A percentile compares a stretch with the other conserved stretches of the same genome.
phyloP scores from a whole-genome alignment of 331 rosid species.

The Prunus yedoensis region DNA sequence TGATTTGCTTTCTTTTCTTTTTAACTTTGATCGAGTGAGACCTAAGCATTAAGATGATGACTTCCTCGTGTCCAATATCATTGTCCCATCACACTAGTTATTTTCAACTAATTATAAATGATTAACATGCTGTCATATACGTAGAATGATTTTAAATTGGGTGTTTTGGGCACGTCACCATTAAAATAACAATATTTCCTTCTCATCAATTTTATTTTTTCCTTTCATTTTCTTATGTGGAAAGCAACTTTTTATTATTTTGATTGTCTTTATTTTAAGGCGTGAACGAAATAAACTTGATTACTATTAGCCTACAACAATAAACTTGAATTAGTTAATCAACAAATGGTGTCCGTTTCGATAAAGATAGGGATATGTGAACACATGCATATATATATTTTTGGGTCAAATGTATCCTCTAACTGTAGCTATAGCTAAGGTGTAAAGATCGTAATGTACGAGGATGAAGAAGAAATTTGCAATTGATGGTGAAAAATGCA shows the following conservation, averaged over 20 bases:
- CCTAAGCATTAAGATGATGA: background rate
- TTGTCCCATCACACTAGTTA: background rate
- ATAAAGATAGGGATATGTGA: background rate
- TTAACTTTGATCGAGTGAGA: background rate
- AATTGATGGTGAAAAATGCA: background rate
- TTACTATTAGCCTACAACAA: background rate
- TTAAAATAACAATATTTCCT: background rate
- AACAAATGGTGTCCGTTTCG: background rate
- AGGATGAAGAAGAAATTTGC: background rate
- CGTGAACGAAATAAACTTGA: background rate
- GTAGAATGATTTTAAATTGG: background rate
- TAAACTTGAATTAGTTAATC: background rate
- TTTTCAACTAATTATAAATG: background rate
- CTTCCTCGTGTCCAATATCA: background rate
- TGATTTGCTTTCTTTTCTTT: background rate
- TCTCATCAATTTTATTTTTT: background rate
- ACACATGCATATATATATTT: no score
- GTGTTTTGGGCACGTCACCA: background rate
- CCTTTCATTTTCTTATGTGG: background rate
- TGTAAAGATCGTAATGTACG: background rate
- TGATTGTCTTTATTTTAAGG: no score
- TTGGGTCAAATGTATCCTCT: no score
- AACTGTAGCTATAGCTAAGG: no score
- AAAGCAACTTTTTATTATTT: background rate
- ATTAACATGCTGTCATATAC: background rate